Conservation (phyloP, 73 alveolate genomes). For the Symbiodinium natans region DNA sequence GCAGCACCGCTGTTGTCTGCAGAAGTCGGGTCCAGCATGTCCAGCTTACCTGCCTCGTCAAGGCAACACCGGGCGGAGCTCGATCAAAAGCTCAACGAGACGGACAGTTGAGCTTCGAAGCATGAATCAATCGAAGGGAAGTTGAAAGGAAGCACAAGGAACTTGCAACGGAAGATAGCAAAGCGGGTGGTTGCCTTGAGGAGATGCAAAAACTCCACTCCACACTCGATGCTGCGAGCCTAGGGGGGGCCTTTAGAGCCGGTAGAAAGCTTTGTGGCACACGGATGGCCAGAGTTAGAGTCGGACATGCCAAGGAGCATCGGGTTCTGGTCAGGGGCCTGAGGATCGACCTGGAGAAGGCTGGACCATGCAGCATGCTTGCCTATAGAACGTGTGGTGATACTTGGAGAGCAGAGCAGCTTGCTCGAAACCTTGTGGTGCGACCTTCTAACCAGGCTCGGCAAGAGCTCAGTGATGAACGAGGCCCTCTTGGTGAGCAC, state of each 20-base stretch:
- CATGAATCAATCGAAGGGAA: too few species aligned
- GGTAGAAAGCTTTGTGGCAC: too few species aligned
- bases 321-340: slow-evolving; percentile 63
- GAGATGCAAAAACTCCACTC: slow-evolving; percentile 75
- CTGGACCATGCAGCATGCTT: neutral
- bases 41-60: too few species aligned
- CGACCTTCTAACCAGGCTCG: slow-evolving; percentile 19
- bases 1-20: neutral
- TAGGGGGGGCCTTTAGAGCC: neutral
- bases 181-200: neutral
- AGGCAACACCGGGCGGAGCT: slow-evolving; percentile 81
- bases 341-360: slow-evolving; percentile 70
- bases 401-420: neutral
- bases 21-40: neutral
- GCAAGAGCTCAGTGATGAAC: slow-evolving; percentile 53
- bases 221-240: slow-evolving; percentile 28
- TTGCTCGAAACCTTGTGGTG: neutral
- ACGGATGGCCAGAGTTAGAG: too few species aligned
- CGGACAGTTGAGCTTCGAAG: slow-evolving; percentile 37
- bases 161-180: neutral
- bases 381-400: too few species aligned
- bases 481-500: neutral
- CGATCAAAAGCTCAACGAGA: slow-evolving; percentile 81
- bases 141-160: too few species aligned
- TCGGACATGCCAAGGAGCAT: slow-evolving; percentile 51